Percentiles rank a stretch among this genome's conserved stretches.
These are phyloP conservation scores for Phaffomyces antillensis DNA, from an alignment of 805 yeast species.

Conservation along the genomic window DNA sequence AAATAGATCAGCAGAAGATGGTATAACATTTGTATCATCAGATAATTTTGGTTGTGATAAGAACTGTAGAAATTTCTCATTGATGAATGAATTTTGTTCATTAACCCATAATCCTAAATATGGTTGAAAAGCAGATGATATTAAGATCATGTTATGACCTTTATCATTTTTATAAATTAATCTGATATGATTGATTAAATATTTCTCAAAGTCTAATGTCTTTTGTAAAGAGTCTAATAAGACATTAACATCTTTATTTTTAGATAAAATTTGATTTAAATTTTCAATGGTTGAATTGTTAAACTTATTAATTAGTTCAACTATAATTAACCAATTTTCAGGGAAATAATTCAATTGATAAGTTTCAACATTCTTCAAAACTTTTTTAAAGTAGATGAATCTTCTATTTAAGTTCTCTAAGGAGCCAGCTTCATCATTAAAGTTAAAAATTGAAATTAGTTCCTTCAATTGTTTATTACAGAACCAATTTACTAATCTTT, in stretches of 20 bases:
- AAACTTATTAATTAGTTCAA: slow-evolving; percentile 53
- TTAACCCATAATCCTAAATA: slow-evolving; percentile 79
- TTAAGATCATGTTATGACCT: slow-evolving; percentile 23
- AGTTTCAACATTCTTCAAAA: slow-evolving; percentile 51
- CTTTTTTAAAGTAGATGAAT: slow-evolving; percentile 71
- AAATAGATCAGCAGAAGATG: slow-evolving; percentile 83
- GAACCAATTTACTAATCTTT: slow-evolving; percentile 66
- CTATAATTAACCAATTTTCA: slow-evolving; percentile 59
- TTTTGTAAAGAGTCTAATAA: slow-evolving; percentile 64
- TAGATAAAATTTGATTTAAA: slow-evolving; percentile 43
- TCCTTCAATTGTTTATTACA: slow-evolving; percentile 64
- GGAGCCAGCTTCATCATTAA: slow-evolving; percentile 90
- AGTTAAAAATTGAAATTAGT: slow-evolving; percentile 64
- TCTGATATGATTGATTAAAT: slow-evolving; percentile 55
- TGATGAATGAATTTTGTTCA: slow-evolving; percentile 65
- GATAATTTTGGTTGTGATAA: slow-evolving; percentile 51
- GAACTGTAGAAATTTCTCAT: slow-evolving; percentile 57
- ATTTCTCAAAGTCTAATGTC: slow-evolving; percentile 79
- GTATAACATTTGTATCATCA: slow-evolving; percentile 59
- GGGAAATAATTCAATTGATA: slow-evolving; percentile 56
- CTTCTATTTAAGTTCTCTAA: slow-evolving; percentile 80
- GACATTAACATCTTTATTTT: slow-evolving; percentile 49
- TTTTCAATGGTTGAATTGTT: slow-evolving; percentile 67
- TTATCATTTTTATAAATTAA: slow-evolving; percentile 25
- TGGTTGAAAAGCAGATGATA: slow-evolving; percentile 75